phyloP scores from a whole-genome alignment of 2,329 filamentous ascomycete genomes.

The Trichoderma oligosporum region DNA sequence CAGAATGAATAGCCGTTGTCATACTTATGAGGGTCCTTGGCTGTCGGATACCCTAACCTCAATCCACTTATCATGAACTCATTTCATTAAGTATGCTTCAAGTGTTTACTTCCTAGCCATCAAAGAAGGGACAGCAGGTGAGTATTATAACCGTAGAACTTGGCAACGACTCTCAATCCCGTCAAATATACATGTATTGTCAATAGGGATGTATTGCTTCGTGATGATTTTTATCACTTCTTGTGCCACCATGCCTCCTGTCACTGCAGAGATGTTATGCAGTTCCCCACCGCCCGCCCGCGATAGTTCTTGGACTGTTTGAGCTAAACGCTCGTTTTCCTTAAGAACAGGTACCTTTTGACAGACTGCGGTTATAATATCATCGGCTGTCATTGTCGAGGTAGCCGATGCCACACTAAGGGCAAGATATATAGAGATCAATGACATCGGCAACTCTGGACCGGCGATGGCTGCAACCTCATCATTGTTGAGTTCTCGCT shows the following conservation, averaged over 20 bases:
- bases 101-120: background rate
- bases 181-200: slow-evolving; percentile 69
- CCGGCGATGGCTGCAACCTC: slow-evolving; percentile 46
- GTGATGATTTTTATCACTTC: slow-evolving; percentile 89
- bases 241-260: slow-evolving; percentile 91
- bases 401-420: slow-evolving; percentile 52
- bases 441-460: slow-evolving; percentile 51
- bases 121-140: background rate
- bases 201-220: slow-evolving; percentile 67
- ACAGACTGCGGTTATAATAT: slow-evolving; percentile 49
- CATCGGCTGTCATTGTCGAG: slow-evolving; percentile 43
- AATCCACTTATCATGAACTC: background rate
- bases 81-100: background rate
- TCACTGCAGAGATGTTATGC: slow-evolving; percentile 85
- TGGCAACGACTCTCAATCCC: slow-evolving; percentile 61
- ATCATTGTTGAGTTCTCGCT: slow-evolving; percentile 52
- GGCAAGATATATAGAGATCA: slow-evolving; percentile 67
- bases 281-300: slow-evolving; percentile 80
- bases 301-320: slow-evolving; percentile 63
- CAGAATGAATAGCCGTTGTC: background rate
- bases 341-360: slow-evolving; percentile 46
- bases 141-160: slow-evolving; percentile 46
- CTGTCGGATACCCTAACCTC: background rate
- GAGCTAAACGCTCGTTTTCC: slow-evolving; percentile 46
- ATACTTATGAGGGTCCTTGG: too few species aligned